A percentile compares a stretch with the other conserved stretches of the same genome.
Conservation (phyloP, 2,329 filamentous ascomycete species). For the Gnomoniopsis smithogilvyi region DNA sequence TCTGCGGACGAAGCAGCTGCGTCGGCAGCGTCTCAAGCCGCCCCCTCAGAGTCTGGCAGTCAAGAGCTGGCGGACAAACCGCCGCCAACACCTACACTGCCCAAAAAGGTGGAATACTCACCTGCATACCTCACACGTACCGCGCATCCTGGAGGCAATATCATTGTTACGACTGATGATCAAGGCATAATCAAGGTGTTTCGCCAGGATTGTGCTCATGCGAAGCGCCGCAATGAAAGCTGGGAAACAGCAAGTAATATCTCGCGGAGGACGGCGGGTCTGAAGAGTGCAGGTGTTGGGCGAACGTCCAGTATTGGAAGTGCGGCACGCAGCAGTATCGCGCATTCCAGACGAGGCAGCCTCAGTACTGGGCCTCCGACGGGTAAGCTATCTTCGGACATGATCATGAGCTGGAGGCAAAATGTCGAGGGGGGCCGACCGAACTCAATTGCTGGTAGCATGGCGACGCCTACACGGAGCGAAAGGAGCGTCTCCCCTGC, state of each 20-base stretch:
- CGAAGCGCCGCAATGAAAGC: constrained; percentile 71
- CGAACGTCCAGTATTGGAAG: constrained; percentile 56
- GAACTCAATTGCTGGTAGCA: constrained; percentile 29
- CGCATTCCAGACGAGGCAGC: constrained; percentile 49
- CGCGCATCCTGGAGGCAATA: constrained; percentile 77
- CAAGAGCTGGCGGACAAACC: constrained; percentile 12
- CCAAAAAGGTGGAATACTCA: constrained; percentile 59
- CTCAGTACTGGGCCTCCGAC: constrained; percentile 35
- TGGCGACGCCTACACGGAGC: constrained; percentile 38
- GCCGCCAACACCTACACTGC: constrained; percentile 21
- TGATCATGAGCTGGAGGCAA: constrained; percentile 87
- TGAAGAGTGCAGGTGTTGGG: constrained; percentile 54
- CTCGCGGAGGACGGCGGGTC: constrained; percentile 60
- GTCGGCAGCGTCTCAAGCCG: constrained; percentile 31
- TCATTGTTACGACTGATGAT: constrained; percentile 88
- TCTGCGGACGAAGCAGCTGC: constrained; percentile 61
- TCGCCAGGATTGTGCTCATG: constrained; percentile 85
- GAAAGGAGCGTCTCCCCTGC: constrained; percentile 55
- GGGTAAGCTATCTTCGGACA: constrained; percentile 53
- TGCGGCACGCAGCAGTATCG: constrained; percentile 37
- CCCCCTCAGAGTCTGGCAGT: constrained; percentile 19
- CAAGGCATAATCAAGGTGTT: constrained; percentile 90
- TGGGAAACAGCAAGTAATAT: constrained; percentile 79
- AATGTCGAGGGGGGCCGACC: constrained; percentile 46
- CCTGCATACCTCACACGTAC: constrained; percentile 76